phyloP scores from a whole-genome alignment of 352 stramenopile species.

The Globisporangium iwayamae region DNA sequence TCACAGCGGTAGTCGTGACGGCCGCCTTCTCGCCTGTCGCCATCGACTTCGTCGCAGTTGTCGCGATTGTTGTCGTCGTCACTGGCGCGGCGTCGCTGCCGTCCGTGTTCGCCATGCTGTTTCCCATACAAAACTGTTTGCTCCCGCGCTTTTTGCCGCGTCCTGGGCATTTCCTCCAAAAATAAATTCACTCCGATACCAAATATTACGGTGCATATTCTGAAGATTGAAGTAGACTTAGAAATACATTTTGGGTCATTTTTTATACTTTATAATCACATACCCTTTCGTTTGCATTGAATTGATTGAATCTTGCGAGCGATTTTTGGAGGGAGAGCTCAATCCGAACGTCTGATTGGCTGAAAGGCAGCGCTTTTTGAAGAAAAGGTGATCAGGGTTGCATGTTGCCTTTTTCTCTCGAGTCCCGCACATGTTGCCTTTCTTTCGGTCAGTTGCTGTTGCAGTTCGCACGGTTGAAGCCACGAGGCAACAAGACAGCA shows the following conservation, averaged over 20 bases:
- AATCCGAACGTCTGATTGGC: background rate
- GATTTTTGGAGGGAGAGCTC: background rate
- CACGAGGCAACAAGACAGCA: background rate
- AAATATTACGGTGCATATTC: background rate
- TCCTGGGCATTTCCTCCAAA: background rate
- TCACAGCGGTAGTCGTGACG: background rate
- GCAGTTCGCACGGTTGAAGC: background rate
- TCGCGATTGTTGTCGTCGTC: background rate
- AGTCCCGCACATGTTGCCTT: too few relatives aligned
- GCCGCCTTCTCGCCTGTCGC: background rate
- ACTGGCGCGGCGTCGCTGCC: background rate
- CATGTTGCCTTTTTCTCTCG: background rate
- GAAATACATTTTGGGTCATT: background rate
- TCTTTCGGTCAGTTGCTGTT: background rate
- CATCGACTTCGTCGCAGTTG: background rate
- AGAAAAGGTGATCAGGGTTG: background rate
- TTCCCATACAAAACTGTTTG: constrained; percentile 7
- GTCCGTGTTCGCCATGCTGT: background rate
- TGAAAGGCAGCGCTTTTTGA: background rate
- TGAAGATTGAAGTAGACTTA: background rate
- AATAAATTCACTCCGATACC: background rate
- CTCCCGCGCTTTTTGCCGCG: constrained; percentile 3
- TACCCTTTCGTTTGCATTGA: background rate
- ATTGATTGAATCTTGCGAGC: background rate
- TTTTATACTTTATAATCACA: background rate